Evolutionary conservation across 257 asterid genomes (phyloP), one percentile per base, ranked within the genome.

Genomic region (Solanum dulcamara): DNA sequence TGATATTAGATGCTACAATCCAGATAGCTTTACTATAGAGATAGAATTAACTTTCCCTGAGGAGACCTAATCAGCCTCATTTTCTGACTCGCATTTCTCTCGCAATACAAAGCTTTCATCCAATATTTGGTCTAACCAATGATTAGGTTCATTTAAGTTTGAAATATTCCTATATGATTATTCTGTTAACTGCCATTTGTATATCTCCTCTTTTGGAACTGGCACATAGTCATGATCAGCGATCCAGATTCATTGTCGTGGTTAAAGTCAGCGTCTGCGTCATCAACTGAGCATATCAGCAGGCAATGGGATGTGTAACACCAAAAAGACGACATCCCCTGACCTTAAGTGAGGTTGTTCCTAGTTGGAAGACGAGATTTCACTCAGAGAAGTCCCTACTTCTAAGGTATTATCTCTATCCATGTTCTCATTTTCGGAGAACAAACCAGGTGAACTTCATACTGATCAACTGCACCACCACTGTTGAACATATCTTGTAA

Each of bases 241-340:
- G 91, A 80, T 55, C 98, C 98, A 5, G 87, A 88, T 3, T 84
- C 85, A 20, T 85, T 84, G 42, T 91, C 89, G 26, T 89, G 91
- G 81, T 89, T 77, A 24, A 92, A 93, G 70, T 88, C 93, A 6
- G 90, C 87, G 51, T 89, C 94, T 12, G 62, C 40, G 50, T 81
- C 84, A 42, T 91, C 97, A 74, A 93, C 84, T 1, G 32, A 66
- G 91, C 96, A 90, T 90, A 89, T 92, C 66, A 89, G 87, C 2
- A 97, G 98, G 72, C 79, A 70, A 79, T 90, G 96, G 59, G 97
- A 93, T 84, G 88, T 85, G 91, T 93, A 44, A 87, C 88, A 12
- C 98, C 99, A 44, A 96, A 94, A 1, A 88, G 90, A 51, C 96
- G 98, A 74, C 95, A 93, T 82, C 98, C 98, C 86, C 95, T 86